These are phyloP conservation scores for Fusarium lyarnte DNA, from an alignment of 2,329 filamentous ascomycete genomes.

Conservation along the genomic window DNA sequence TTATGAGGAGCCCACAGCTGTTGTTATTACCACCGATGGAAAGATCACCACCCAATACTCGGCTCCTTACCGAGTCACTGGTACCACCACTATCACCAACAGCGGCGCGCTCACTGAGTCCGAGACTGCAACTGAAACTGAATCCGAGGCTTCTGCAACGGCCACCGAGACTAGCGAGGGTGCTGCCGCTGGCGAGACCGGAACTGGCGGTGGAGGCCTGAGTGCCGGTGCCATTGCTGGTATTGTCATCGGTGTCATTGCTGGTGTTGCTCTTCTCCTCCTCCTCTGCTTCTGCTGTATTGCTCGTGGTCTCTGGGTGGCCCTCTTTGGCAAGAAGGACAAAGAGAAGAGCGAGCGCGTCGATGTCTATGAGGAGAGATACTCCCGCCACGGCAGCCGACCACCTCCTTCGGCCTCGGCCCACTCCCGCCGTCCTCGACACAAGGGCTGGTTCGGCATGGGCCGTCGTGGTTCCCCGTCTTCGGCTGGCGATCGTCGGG, in stretches of 20 bases:
- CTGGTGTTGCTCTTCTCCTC: constrained; percentile 72
- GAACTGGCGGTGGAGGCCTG: constrained; percentile 57
- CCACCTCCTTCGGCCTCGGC: constrained; percentile 48
- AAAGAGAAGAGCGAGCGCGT: constrained; percentile 62
- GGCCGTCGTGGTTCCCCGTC: constrained; percentile 54
- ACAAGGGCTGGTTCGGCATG: constrained; percentile 65
- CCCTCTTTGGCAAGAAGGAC: constrained; percentile 68
- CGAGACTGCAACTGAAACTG: constrained; percentile 59
- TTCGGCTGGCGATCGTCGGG: constrained; percentile 53
- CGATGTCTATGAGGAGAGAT: constrained; percentile 71
- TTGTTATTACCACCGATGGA: constrained; percentile 57
- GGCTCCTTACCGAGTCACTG: constrained; percentile 62
- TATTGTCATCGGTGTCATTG: constrained; percentile 79
- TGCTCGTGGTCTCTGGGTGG: constrained; percentile 68
- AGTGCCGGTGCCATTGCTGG: constrained; percentile 81
- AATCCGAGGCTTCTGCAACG: constrained; percentile 63
- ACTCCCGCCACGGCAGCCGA: constrained; percentile 59
- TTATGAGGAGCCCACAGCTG: constrained; percentile 54
- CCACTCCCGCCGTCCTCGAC: constrained; percentile 61
- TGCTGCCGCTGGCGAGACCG: constrained; percentile 37
- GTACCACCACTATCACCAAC: constrained; percentile 63
- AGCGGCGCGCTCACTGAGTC: constrained; percentile 60
- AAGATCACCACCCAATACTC: constrained; percentile 65
- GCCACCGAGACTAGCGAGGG: constrained; percentile 57
- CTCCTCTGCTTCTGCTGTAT: constrained; percentile 81